These are phyloP conservation scores for Drosera capensis DNA, from an alignment of 148 eudicot genomes.

Conservation along the genomic window DNA sequence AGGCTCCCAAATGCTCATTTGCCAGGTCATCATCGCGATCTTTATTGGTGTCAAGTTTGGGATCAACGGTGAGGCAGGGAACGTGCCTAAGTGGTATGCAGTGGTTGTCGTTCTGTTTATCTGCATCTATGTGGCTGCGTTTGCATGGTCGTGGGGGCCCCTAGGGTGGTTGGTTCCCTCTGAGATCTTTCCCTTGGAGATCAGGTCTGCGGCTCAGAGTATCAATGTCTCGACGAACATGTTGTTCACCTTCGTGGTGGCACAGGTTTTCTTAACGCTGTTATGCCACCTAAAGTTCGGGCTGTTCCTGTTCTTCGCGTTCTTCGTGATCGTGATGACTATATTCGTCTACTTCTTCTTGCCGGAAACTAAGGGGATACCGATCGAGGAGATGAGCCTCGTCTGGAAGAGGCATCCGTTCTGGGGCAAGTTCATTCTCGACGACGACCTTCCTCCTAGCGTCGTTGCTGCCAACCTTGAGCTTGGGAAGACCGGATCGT, in stretches of 20 bases:
- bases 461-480: background rate
- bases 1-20: slow-evolving; percentile 21
- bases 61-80: slow-evolving; percentile 10
- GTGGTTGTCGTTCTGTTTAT: slow-evolving; percentile 16
- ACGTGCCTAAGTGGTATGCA: slow-evolving; percentile 17
- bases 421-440: slow-evolving; percentile 14
- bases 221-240: slow-evolving; percentile 20
- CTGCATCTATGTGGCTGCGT: slow-evolving; percentile 27
- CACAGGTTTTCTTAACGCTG: slow-evolving; percentile 20
- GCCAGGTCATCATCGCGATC: slow-evolving; percentile 14
- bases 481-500: background rate
- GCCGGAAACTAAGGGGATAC: slow-evolving; percentile 33
- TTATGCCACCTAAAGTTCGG: slow-evolving; percentile 27
- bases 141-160: slow-evolving; percentile 43
- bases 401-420: slow-evolving; percentile 29
- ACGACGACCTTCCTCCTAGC: background rate
- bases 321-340: slow-evolving; percentile 25
- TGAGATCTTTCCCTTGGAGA: slow-evolving; percentile 32
- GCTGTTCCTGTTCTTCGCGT: slow-evolving; percentile 28
- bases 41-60: slow-evolving; percentile 18
- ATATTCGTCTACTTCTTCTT: slow-evolving; percentile 17
- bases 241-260: slow-evolving; percentile 24
- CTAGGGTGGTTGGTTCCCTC: slow-evolving; percentile 35
- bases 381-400: slow-evolving; percentile 25
- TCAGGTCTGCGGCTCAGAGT: slow-evolving; percentile 27